Evolutionary conservation across 805 yeast genomes (phyloP).

Genomic region (Zygosaccharomyces gambellarensis): DNA sequence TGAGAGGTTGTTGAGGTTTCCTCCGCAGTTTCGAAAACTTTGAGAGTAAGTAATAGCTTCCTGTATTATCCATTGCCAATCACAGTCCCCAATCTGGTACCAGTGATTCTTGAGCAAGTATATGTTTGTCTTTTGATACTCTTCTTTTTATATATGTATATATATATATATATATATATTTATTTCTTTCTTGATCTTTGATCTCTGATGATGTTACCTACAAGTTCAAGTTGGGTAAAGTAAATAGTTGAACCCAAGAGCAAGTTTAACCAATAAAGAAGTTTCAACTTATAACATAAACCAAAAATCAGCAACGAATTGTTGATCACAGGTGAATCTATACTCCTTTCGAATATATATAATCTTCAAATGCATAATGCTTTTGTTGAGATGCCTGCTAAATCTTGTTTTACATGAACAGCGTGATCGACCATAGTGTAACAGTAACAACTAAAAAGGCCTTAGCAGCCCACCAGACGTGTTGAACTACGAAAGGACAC

Average conservation of each 20-base stretch:
- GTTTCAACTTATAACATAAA: slow-evolving; percentile 11
- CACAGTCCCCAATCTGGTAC: neutral
- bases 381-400: too few species aligned
- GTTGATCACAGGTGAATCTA: neutral
- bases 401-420: slow-evolving; percentile 4
- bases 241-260: neutral
- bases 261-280: neutral
- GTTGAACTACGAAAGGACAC: slow-evolving; percentile 84
- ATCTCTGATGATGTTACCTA: neutral
- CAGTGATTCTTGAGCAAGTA: neutral
- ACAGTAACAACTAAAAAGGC: slow-evolving; percentile 42
- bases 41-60: slow-evolving; percentile 14
- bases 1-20: slow-evolving; percentile 56
- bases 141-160: neutral
- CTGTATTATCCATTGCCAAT: slow-evolving; percentile 9
- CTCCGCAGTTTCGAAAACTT: slow-evolving; percentile 39
- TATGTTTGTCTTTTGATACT: neutral
- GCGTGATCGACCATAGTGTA: slow-evolving; percentile 35
- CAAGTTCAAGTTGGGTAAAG: neutral
- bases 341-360: too few species aligned
- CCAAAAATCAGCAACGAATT: slow-evolving; percentile 3
- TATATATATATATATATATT: too few species aligned
- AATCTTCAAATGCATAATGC: too few species aligned
- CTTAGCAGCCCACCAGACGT: slow-evolving; percentile 92
- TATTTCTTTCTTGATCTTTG: neutral